A percentile compares a stretch with the other conserved stretches of the same genome.
Evolutionary conservation across 495 filamentous ascomycete species (phyloP).

Genomic region (Aspergillus affinis): DNA sequence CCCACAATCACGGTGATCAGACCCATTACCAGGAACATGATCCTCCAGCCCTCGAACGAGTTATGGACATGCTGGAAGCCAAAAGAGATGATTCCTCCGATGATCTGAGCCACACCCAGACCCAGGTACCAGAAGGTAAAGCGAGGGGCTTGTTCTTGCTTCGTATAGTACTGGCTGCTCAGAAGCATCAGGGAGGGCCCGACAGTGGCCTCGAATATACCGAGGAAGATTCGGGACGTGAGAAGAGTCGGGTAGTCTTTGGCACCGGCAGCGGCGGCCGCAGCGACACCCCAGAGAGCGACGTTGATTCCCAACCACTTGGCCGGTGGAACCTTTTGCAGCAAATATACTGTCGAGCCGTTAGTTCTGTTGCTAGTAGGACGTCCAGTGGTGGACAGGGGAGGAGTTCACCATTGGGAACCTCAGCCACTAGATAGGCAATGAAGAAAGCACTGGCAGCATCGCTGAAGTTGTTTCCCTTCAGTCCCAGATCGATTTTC

Average conservation of each 20-base stretch:
- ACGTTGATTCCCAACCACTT: constrained; percentile 59
- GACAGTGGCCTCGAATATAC: constrained; percentile 64
- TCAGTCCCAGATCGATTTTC: constrained; percentile 45
- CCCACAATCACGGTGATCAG: constrained; percentile 54
- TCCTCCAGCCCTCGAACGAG: constrained; percentile 54
- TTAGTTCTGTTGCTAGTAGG: background rate
- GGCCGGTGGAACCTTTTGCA: constrained; percentile 54
- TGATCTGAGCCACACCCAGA: constrained; percentile 61
- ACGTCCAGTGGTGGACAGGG: background rate
- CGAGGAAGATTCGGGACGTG: constrained; percentile 56
- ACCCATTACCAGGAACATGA: constrained; percentile 65
- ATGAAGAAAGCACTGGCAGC: constrained; percentile 56
- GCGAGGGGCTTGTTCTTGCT: constrained; percentile 59
- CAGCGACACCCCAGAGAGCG: constrained; percentile 58
- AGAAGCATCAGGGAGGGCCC: constrained; percentile 54
- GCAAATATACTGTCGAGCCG: constrained; percentile 26
- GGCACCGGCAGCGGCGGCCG: constrained; percentile 54
- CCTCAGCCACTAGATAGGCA: constrained; percentile 53
- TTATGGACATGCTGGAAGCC: constrained; percentile 56
- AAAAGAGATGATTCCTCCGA: constrained; percentile 61
- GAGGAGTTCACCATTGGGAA: constrained; percentile 47
- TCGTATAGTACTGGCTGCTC: constrained; percentile 60
- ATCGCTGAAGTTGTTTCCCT: constrained; percentile 55
- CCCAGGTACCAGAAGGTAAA: constrained; percentile 68
- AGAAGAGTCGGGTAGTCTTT: constrained; percentile 47